These are phyloP conservation scores for Phialophora macrospora DNA, from an alignment of 2,329 filamentous ascomycete genomes.

Conservation along the genomic window DNA sequence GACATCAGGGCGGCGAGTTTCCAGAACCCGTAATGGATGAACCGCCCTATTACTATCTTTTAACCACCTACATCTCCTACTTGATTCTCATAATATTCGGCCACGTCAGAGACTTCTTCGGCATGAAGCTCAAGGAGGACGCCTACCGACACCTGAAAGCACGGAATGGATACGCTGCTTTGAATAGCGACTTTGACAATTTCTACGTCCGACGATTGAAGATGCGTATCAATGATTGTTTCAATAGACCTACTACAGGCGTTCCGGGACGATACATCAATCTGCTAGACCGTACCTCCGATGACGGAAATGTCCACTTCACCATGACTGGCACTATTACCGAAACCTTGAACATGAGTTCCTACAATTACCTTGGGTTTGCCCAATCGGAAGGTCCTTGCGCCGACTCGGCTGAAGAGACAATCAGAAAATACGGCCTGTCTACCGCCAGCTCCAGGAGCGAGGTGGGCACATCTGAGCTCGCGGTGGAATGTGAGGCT, in stretches of 20 bases:
- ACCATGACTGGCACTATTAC: constrained; percentile 86
- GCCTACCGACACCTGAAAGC: constrained; percentile 84
- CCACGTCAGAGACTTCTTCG: constrained; percentile 95
- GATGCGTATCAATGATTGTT: constrained; percentile 94
- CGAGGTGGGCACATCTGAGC: constrained; percentile 84
- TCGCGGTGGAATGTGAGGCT: constrained; percentile 86
- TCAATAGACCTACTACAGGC: constrained; percentile 87
- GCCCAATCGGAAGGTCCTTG: constrained; percentile 97
- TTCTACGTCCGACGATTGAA: constrained; percentile 95
- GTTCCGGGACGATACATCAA: constrained; percentile 95
- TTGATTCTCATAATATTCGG: constrained; percentile 93
- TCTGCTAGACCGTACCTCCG: constrained; percentile 84
- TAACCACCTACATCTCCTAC: constrained; percentile 98
- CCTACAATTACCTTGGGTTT: constrained; percentile 98
- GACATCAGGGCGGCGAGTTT: constrained; percentile 79
- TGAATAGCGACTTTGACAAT: constrained; percentile 98
- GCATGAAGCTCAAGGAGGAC: constrained; percentile 87
- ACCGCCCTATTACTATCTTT: constrained; percentile 92
- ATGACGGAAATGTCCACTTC: constrained; percentile 91
- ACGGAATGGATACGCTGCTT: constrained; percentile 86
- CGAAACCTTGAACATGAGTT: constrained; percentile 97
- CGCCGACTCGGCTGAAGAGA: constrained; percentile 87
- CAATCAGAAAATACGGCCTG: constrained; percentile 82
- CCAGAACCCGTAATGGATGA: constrained; percentile 88
- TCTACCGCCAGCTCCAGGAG: constrained; percentile 78